phyloP scores from a whole-genome alignment of 2,329 filamentous ascomycete genomes.

The Leptographium procerum region DNA sequence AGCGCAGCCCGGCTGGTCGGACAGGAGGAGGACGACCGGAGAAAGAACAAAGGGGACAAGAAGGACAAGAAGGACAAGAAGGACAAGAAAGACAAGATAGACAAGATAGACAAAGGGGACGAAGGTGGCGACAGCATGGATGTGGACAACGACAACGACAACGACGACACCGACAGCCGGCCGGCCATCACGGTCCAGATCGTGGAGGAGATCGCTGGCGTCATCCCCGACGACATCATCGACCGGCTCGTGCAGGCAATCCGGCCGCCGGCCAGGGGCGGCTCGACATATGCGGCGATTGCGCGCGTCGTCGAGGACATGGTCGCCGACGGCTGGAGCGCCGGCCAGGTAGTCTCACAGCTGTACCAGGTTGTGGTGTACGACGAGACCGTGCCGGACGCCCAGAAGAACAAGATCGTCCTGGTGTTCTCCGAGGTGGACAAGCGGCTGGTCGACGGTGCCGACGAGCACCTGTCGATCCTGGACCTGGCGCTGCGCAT shows the following conservation, averaged over 20 bases:
- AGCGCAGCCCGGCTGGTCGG: conserved; percentile 84
- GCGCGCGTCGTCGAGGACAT: conserved; percentile 77
- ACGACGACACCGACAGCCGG: too few species aligned
- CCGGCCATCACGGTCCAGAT: conserved; percentile 61
- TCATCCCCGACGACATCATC: conserved; percentile 70
- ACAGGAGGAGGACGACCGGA: not conserved
- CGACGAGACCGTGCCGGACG: conserved; percentile 72
- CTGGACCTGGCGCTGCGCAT: conserved; percentile 76
- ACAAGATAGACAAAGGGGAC: not conserved
- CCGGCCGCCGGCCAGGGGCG: conserved; percentile 43
- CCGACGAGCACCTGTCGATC: conserved; percentile 88
- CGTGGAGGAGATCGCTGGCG: conserved; percentile 91
- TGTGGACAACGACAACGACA: too few species aligned
- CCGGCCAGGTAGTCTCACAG: conserved; percentile 69
- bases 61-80: conserved; percentile 15
- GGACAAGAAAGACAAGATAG: conserved; percentile 10
- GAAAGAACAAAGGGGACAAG: not conserved
- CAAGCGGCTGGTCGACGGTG: conserved; percentile 86
- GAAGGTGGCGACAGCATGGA: conserved; percentile 47
- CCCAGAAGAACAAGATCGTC: conserved; percentile 84
- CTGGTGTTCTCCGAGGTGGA: conserved; percentile 87
- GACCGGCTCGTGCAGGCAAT: conserved; percentile 61
- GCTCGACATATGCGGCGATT: conserved; percentile 59
- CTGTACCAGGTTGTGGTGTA: conserved; percentile 74
- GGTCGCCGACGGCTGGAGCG: conserved; percentile 95